Evolutionary conservation across 2,329 filamentous ascomycete species (phyloP).

Genomic region (Massarina eburnea): DNA sequence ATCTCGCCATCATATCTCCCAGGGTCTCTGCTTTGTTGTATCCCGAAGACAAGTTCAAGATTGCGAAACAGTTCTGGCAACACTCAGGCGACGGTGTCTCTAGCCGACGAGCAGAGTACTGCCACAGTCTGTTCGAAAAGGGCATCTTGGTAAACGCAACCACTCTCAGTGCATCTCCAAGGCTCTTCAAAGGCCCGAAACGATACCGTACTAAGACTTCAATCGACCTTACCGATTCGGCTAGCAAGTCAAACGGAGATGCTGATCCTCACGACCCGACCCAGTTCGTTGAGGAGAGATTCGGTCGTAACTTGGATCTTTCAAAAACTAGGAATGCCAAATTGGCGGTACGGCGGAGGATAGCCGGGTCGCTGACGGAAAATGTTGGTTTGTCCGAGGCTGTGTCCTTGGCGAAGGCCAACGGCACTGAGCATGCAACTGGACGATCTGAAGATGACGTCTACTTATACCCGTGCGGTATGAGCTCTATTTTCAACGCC

Average conservation of each 20-base stretch:
- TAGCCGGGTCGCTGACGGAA: slow-evolving; percentile 79
- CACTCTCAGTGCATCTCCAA: slow-evolving; percentile 38
- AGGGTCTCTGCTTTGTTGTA: slow-evolving; percentile 64
- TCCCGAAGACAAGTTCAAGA: slow-evolving; percentile 63
- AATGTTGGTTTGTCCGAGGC: slow-evolving; percentile 68
- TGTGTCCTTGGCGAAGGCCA: slow-evolving; percentile 51
- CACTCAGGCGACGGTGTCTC: slow-evolving; percentile 92
- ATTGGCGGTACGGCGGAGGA: slow-evolving; percentile 80
- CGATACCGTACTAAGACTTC: slow-evolving; percentile 72
- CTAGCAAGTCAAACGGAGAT: slow-evolving; percentile 18
- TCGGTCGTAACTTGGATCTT: slow-evolving; percentile 84
- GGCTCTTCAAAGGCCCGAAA: slow-evolving; percentile 68
- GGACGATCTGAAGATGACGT: slow-evolving; percentile 83
- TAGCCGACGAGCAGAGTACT: slow-evolving; percentile 89
- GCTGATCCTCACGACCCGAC: slow-evolving; percentile 65
- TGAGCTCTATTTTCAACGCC: slow-evolving; percentile 92
- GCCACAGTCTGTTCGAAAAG: slow-evolving; percentile 71
- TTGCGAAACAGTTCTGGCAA: slow-evolving; percentile 97
- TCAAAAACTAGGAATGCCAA: slow-evolving; percentile 80
- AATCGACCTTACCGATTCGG: slow-evolving; percentile 44
- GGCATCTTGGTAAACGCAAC: slow-evolving; percentile 61
- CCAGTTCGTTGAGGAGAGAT: slow-evolving; percentile 89
- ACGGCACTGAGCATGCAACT: slow-evolving; percentile 49
- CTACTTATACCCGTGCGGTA: slow-evolving; percentile 84
- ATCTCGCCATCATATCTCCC: slow-evolving; percentile 47